Evolutionary conservation across 140 eudicot species (phyloP).

Genomic region (Flaveria floridana): DNA sequence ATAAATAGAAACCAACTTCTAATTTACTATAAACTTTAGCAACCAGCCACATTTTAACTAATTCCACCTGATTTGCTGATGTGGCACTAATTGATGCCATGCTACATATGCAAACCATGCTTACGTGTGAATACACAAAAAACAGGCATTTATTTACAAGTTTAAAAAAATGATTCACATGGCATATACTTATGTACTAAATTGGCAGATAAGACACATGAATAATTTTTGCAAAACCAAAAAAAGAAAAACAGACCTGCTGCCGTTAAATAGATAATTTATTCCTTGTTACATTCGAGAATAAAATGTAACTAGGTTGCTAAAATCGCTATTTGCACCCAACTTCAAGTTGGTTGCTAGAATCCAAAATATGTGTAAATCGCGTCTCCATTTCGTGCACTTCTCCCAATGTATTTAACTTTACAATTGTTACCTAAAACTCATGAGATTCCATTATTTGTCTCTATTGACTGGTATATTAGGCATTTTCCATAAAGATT

Average conservation of each 20-base stretch:
- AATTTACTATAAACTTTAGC: background rate
- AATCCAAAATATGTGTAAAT: background rate
- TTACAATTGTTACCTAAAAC: background rate
- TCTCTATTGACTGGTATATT: background rate
- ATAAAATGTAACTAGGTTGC: background rate
- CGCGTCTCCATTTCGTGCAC: background rate
- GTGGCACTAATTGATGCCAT: background rate
- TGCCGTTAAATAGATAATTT: background rate
- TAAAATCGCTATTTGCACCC: background rate
- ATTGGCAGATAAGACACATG: background rate
- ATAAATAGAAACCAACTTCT: background rate
- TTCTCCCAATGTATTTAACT: constrained; percentile 11
- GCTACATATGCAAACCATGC: constrained; percentile 14
- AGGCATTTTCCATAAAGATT: background rate
- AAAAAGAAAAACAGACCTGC: background rate
- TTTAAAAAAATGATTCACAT: background rate
- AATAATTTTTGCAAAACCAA: background rate
- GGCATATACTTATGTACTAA: background rate
- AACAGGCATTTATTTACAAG: background rate
- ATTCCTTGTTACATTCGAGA: background rate
- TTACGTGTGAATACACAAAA: background rate
- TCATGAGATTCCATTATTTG: constrained; percentile 7
- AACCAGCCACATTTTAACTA: background rate
- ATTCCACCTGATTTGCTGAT: background rate
- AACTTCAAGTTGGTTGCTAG: background rate